Base-by-base conservation (phyloP, 148 eudicot species). In the Simmondsia chinensis region DNA sequence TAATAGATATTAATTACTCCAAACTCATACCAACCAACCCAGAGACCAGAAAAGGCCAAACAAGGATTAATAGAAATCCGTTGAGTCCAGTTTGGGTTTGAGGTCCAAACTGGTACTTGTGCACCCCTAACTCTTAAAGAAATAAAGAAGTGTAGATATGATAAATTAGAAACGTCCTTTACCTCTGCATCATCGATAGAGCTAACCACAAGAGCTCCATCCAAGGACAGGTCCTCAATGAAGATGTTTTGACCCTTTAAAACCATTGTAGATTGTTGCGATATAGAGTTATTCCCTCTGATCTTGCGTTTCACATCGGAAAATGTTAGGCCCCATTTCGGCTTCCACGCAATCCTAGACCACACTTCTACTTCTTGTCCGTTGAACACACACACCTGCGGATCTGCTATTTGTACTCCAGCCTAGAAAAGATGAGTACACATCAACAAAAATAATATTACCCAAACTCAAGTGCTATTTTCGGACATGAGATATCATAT, bases 351-450 rank as follows among this genome's bases (percentile, higher is more conserved):
- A 33, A 86, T 62, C 36, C 81, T 85, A 25, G 99, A 77, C 95
- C 95, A 91, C 21, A 86, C 81, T 47, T 91, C 95, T 41, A 86
- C 95, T 56, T 86, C 94, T 72, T 91, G 99, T 19, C 85, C 95
- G 20, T 82, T 91, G 54, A 79, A 86, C 34, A 63, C 72, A 40
- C 64, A 49, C 11, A 25, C 48, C 24, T 53, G 66, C 18, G 95
- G 89, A 52, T 82, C 94, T 14, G 60, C 83, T 38, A 91, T 57
- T 64, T 79, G 66, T 22, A 80, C 68, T 42, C 99, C 99, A 54
- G 74, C 99, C 99, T 91, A 56, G 20, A 12, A 56, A 57, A 28
- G 33, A 34, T 37, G 28, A 35, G 43, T 14, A 29, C 9, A 43
- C 6, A 18, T 1, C 1, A 38, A 33, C 30, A 41, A 47, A 45